A percentile compares a stretch with the other conserved stretches of the same genome.
Evolutionary conservation across 129 eudicot genomes (phyloP).

Genomic region (Escallonia herrerae): DNA sequence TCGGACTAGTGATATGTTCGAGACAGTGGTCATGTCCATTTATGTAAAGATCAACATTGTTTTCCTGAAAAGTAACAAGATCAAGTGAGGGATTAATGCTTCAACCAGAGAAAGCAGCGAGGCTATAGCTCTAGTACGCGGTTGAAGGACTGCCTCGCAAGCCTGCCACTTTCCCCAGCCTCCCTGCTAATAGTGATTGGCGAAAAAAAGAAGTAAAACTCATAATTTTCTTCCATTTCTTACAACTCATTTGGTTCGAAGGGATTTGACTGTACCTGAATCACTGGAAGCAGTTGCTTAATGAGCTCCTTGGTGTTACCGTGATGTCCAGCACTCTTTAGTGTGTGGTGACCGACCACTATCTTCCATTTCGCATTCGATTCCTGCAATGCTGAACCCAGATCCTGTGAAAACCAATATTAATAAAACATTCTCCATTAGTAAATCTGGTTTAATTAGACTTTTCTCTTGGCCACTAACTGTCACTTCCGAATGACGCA

Average conservation of each 20-base stretch:
- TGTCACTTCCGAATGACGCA: too few species aligned
- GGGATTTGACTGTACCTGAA: conserved; percentile 32
- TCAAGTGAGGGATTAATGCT: too few species aligned
- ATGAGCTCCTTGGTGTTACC: conserved; percentile 70
- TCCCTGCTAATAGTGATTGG: too few species aligned
- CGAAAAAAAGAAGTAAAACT: too few species aligned
- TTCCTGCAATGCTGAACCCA: conserved; percentile 49
- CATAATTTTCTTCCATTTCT: too few species aligned
- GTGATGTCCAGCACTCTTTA: conserved; percentile 63
- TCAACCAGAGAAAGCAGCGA: too few species aligned
- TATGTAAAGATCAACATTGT: conserved; percentile 64
- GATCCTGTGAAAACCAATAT: conserved; percentile 36
- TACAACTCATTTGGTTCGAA: too few species aligned
- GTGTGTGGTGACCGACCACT: conserved; percentile 80
- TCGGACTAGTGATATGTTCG: conserved; percentile 51
- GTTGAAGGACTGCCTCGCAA: too few species aligned
- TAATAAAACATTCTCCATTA: not conserved
- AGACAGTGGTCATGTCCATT: conserved; percentile 93
- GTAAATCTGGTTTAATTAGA: too few species aligned
- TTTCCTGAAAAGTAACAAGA: conserved; percentile 39
- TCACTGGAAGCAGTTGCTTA: conserved; percentile 58
- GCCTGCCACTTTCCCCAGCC: too few species aligned
- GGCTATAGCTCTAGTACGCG: too few species aligned
- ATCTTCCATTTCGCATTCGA: conserved; percentile 78
- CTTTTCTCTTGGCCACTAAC: too few species aligned